Conservation (phyloP, 805 yeast genomes). For the Yarrowia keelungensis region DNA sequence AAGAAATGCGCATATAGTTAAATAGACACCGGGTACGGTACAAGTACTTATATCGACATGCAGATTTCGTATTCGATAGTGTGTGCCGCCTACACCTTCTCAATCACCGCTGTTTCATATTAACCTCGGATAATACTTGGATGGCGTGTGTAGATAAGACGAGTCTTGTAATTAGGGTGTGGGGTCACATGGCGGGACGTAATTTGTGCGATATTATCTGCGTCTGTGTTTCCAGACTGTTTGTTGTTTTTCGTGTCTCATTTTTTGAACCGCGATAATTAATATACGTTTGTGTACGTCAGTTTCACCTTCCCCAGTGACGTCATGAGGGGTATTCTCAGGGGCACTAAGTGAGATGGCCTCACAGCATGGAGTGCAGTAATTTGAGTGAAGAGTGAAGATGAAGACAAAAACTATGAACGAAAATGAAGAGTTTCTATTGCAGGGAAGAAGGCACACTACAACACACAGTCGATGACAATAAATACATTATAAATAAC, state of each 20-base stretch:
- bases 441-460: too few relatives aligned
- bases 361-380: too few relatives aligned
- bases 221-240: neutral
- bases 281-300: neutral
- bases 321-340: neutral
- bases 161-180: neutral
- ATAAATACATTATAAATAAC: constrained; percentile 1
- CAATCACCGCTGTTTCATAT: neutral
- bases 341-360: neutral
- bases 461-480: neutral
- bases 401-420: too few relatives aligned
- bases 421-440: too few relatives aligned
- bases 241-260: neutral
- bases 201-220: neutral
- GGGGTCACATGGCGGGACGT: constrained; percentile 10
- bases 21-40: neutral
- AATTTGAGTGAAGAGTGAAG: too few relatives aligned
- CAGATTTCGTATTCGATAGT: too few relatives aligned
- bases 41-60: too few relatives aligned
- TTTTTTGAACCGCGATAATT: neutral
- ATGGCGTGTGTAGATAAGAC: neutral
- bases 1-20: neutral
- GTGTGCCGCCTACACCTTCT: neutral
- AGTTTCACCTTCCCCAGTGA: neutral
- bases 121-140: neutral